Evolutionary conservation across 2,329 filamentous ascomycete genomes (phyloP).

Genomic region (Clonostachys chloroleuca): DNA sequence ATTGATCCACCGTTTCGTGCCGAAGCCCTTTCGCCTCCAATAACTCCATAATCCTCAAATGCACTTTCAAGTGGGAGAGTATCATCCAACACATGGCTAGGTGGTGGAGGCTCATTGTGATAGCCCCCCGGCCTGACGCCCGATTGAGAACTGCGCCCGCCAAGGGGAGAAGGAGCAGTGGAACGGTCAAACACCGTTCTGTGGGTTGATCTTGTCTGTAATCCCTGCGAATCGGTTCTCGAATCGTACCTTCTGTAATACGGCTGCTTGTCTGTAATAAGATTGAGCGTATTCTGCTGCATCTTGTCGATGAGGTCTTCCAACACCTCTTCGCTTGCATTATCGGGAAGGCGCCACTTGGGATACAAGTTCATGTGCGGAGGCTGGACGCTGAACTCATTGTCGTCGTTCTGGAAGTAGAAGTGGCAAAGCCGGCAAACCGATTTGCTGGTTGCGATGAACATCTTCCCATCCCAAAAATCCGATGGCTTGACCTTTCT

Average conservation of each 20-base stretch:
- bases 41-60: no score
- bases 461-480: conserved; percentile 19
- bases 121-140: no score
- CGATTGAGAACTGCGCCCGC: no score
- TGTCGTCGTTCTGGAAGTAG: conserved; percentile 16
- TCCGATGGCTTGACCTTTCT: not conserved
- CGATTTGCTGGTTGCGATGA: conserved; percentile 28
- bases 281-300: conserved; percentile 20
- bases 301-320: conserved; percentile 30
- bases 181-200: no score
- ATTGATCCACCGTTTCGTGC: no score
- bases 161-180: no score
- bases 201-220: not conserved
- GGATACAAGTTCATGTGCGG: conserved; percentile 24
- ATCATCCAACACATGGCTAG: no score
- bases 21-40: no score
- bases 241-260: conserved; percentile 3
- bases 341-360: conserved; percentile 23
- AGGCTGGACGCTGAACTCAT: conserved; percentile 8
- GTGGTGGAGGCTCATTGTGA: no score
- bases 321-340: conserved; percentile 3
- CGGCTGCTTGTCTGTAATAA: conserved; percentile 11
- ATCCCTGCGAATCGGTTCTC: conserved; percentile 2
- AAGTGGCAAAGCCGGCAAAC: conserved; percentile 23
- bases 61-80: no score